A percentile compares a stretch with the other conserved stretches of the same genome.
phyloP scores from a whole-genome alignment of 1,284 basidiomycete genomes.

The Acaromyces ingoldii region DNA sequence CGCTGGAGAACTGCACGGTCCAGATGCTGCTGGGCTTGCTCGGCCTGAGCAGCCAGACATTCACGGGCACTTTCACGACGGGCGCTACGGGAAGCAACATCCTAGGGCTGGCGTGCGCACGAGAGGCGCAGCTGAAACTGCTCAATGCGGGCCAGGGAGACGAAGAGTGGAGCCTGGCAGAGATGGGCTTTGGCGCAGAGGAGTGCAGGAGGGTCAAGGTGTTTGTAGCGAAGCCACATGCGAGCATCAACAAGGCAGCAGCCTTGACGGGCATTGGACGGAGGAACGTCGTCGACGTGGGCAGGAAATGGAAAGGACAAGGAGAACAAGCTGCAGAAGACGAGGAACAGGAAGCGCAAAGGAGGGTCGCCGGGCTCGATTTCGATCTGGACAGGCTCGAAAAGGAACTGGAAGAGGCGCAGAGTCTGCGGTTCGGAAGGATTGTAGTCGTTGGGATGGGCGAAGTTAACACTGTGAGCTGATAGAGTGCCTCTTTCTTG shows the following conservation, averaged over 20 bases:
- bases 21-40: constrained; percentile 55
- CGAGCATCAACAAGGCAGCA: constrained; percentile 56
- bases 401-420: constrained; percentile 37
- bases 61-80: constrained; percentile 55
- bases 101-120: constrained; percentile 53
- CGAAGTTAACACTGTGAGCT: constrained; percentile 55
- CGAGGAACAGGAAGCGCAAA: not conserved
- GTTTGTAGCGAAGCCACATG: constrained; percentile 55
- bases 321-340: constrained; percentile 16
- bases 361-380: constrained; percentile 25
- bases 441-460: constrained; percentile 55
- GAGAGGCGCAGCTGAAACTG: constrained; percentile 23
- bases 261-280: constrained; percentile 55
- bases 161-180: constrained; percentile 44
- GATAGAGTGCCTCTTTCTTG: not conserved
- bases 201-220: constrained; percentile 55
- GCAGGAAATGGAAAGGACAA: constrained; percentile 11
- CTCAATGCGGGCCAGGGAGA: constrained; percentile 20
- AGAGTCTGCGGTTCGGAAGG: constrained; percentile 38
- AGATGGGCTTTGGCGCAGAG: constrained; percentile 51
- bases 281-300: constrained; percentile 52
- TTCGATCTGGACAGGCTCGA: constrained; percentile 54
- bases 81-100: constrained; percentile 58
- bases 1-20: constrained; percentile 54
- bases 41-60: constrained; percentile 46